phyloP scores from a whole-genome alignment of 164 flowering plant genomes.

The Magnolia officinalis region DNA sequence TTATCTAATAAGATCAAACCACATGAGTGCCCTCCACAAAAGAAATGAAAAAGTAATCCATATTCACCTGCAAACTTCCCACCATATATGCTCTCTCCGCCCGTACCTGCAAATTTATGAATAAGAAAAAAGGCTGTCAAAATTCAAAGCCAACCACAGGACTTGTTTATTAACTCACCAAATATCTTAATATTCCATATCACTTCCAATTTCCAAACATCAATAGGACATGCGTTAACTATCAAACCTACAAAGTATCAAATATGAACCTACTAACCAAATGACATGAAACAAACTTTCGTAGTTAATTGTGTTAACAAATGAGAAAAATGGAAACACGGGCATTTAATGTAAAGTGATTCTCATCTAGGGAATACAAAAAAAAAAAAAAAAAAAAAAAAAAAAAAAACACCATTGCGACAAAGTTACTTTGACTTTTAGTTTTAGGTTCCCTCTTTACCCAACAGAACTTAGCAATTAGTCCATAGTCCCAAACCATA shows the following conservation, averaged over 20 bases:
- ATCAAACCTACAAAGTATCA: neutral
- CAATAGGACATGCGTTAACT: neutral
- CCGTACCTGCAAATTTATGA: constrained; percentile 49
- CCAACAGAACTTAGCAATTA: too few species aligned
- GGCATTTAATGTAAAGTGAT: neutral
- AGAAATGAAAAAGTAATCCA: neutral
- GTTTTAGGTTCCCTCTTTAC: too few species aligned
- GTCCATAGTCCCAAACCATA: too few species aligned
- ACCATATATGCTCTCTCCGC: constrained; percentile 92
- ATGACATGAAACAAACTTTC: neutral
- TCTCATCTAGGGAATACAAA: too few species aligned
- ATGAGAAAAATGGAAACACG: too few species aligned
- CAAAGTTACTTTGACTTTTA: neutral
- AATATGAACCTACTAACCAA: neutral
- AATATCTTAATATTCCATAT: neutral
- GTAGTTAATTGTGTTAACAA: too few species aligned
- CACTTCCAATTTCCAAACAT: neutral
- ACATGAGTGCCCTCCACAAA: neutral
- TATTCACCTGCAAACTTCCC: constrained; percentile 77
- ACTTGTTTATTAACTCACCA: neutral
- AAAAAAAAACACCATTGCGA: neutral
- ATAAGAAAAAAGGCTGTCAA: neutral
- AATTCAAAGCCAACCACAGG: neutral
- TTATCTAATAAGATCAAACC: neutral
- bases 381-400: too few species aligned